Evolutionary conservation across 176 grass and related monocot genomes (phyloP).

Genomic region (Guadua angustifolia): DNA sequence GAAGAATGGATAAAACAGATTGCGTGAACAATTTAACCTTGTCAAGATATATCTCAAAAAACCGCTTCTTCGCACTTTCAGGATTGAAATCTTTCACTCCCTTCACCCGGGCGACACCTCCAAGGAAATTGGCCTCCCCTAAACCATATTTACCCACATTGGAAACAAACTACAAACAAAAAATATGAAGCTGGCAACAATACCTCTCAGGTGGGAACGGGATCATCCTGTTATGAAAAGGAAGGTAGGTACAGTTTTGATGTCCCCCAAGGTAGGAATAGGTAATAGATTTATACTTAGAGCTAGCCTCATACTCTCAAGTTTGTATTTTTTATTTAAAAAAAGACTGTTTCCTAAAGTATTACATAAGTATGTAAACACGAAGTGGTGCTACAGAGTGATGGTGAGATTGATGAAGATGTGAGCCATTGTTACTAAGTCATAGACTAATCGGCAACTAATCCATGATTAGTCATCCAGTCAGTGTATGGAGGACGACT

Average conservation of each 20-base stretch:
- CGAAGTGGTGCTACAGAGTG: too few relatives aligned
- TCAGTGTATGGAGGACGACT: too few relatives aligned
- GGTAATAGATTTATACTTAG: neutral
- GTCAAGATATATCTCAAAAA: conserved; percentile 92
- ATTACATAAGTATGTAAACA: neutral
- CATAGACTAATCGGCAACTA: too few relatives aligned
- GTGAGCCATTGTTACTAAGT: too few relatives aligned
- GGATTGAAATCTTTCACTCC: conserved; percentile 77
- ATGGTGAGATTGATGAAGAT: too few relatives aligned
- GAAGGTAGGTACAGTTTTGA: neutral
- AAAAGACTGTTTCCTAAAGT: neutral
- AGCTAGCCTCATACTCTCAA: conserved; percentile 20
- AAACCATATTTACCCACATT: conserved; percentile 36
- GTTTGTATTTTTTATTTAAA: too few relatives aligned
- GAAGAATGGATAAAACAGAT: conserved; percentile 19
- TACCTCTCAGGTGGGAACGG: neutral
- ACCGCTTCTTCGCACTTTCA: conserved; percentile 74
- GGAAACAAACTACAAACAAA: conserved; percentile 8
- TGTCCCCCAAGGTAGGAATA: neutral
- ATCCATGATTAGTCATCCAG: too few relatives aligned
- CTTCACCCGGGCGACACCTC: conserved; percentile 83
- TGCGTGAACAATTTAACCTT: conserved; percentile 57
- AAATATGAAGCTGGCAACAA: conserved; percentile 2
- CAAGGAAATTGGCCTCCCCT: conserved; percentile 99
- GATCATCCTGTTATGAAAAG: neutral